Evolutionary conservation across 805 yeast species (phyloP).

Genomic region (Candida krabiensis): DNA sequence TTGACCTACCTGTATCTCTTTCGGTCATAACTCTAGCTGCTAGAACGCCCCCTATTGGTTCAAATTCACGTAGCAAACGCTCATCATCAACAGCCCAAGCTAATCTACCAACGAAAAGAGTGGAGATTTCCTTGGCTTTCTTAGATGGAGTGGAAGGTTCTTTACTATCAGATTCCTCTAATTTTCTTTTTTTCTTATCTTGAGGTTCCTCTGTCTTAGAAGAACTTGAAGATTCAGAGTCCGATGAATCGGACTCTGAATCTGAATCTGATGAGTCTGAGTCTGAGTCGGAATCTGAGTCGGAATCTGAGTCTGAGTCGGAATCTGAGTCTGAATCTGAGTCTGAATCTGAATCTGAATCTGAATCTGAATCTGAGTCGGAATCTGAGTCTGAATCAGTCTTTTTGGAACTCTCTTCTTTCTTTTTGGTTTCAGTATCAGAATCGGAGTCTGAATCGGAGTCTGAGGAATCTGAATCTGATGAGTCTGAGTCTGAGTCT

Average conservation of each 20-base stretch:
- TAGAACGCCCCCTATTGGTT: constrained; percentile 74
- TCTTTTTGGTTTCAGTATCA: neutral
- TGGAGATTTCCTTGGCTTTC: constrained; percentile 71
- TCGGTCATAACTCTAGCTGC: constrained; percentile 93
- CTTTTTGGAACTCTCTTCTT: constrained; percentile 23
- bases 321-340: constrained; percentile 13
- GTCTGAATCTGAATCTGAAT: constrained; percentile 12
- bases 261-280: constrained; percentile 25
- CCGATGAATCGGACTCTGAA: constrained; percentile 17
- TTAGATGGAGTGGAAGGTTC: constrained; percentile 47
- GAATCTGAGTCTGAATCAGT: constrained; percentile 16
- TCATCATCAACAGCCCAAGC: constrained; percentile 97
- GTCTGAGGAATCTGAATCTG: constrained; percentile 21
- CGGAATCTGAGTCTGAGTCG: constrained; percentile 24
- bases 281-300: constrained; percentile 14
- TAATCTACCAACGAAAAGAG: constrained; percentile 93
- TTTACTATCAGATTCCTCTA: constrained; percentile 40
- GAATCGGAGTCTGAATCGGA: constrained; percentile 26
- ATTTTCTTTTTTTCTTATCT: constrained; percentile 35
- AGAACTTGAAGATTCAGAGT: constrained; percentile 21
- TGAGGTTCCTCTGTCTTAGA: constrained; percentile 8
- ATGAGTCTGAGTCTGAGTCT: constrained; percentile 13
- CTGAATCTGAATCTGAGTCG: constrained; percentile 20
- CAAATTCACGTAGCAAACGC: constrained; percentile 88
- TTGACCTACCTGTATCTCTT: constrained; percentile 79